A percentile compares a stretch with the other conserved stretches of the same genome.
These are phyloP conservation scores for Suillus alpinus DNA, from an alignment of 768 basidiomycete genomes.

Conservation along the genomic window DNA sequence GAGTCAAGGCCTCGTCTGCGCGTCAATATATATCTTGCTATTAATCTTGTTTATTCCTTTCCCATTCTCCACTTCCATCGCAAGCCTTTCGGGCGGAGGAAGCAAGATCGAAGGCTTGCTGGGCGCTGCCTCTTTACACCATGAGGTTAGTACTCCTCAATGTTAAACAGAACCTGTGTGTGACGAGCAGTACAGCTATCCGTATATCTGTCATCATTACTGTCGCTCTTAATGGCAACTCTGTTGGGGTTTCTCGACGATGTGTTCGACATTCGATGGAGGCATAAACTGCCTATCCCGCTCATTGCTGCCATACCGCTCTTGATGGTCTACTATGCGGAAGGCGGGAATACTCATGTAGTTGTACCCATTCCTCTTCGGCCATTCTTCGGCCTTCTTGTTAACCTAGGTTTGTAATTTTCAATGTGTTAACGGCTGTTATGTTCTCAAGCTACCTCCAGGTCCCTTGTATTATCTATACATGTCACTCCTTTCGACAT, in stretches of 20 bases:
- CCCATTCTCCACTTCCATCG: constrained; percentile 77
- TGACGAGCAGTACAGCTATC: constrained; percentile 55
- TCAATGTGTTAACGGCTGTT: background rate
- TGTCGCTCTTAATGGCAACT: constrained; percentile 91
- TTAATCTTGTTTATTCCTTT: constrained; percentile 95
- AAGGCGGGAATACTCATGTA: constrained; percentile 88
- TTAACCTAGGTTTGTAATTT: constrained; percentile 76
- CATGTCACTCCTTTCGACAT: constrained; percentile 94
- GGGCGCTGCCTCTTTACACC: constrained; percentile 60
- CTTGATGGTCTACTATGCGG: constrained; percentile 95
- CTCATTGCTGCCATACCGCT: constrained; percentile 94
- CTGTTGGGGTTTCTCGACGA: constrained; percentile 96
- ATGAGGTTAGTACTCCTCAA: constrained; percentile 55
- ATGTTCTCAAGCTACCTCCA: constrained; percentile 30
- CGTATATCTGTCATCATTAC: constrained; percentile 86
- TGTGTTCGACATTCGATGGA: constrained; percentile 97
- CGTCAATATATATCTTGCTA: constrained; percentile 81
- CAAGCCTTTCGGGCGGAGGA: constrained; percentile 40
- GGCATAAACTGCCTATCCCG: constrained; percentile 96
- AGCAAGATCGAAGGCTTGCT: constrained; percentile 45
- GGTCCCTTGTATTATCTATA: constrained; percentile 95
- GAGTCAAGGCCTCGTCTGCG: constrained; percentile 88
- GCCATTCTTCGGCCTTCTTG: constrained; percentile 64
- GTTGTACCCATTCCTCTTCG: constrained; percentile 88
- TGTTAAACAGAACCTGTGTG: background rate